Evolutionary conservation across 1,284 basidiomycete species (phyloP).

Genomic region (Coniferiporia sulphurascens): DNA sequence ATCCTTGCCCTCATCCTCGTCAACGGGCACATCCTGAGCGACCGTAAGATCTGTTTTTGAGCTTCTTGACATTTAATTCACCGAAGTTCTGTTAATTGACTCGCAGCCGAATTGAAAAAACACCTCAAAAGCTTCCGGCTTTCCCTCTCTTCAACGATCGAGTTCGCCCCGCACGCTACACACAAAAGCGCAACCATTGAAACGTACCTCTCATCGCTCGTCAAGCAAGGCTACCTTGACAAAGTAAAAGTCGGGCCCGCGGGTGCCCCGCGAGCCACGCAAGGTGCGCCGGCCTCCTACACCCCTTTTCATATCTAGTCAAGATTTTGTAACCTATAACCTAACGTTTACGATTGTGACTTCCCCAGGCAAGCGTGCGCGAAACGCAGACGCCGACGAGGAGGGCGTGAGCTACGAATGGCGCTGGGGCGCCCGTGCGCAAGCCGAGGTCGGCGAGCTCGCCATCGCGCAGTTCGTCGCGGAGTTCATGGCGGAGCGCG

Average conservation of each 20-base stretch:
- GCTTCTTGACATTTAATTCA: not conserved
- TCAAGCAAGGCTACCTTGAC: constrained; percentile 67
- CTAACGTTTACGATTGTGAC: not conserved
- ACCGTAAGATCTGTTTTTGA: constrained; percentile 42
- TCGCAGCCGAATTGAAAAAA: constrained; percentile 52
- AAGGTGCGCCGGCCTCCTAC: constrained; percentile 3
- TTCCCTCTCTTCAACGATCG: constrained; percentile 35
- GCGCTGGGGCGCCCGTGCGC: constrained; percentile 74
- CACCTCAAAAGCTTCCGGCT: constrained; percentile 61
- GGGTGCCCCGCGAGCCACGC: constrained; percentile 8
- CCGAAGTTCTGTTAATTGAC: constrained; percentile 15
- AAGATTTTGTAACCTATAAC: not conserved
- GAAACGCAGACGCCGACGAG: constrained; percentile 37
- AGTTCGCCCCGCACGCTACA: constrained; percentile 45
- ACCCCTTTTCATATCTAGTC: not conserved
- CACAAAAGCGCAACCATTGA: constrained; percentile 49
- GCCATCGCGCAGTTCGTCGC: constrained; percentile 61
- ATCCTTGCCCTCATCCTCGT: constrained; percentile 69
- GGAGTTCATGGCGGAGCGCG: constrained; percentile 64
- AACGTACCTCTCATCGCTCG: constrained; percentile 48
- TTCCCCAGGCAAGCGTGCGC: constrained; percentile 46
- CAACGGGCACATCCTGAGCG: constrained; percentile 58
- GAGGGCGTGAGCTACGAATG: constrained; percentile 59
- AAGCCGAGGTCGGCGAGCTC: constrained; percentile 67
- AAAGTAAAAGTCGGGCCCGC: constrained; percentile 17